Base-by-base conservation (phyloP, 2,329 filamentous ascomycete genomes). In the Fusarium verrucosum region DNA sequence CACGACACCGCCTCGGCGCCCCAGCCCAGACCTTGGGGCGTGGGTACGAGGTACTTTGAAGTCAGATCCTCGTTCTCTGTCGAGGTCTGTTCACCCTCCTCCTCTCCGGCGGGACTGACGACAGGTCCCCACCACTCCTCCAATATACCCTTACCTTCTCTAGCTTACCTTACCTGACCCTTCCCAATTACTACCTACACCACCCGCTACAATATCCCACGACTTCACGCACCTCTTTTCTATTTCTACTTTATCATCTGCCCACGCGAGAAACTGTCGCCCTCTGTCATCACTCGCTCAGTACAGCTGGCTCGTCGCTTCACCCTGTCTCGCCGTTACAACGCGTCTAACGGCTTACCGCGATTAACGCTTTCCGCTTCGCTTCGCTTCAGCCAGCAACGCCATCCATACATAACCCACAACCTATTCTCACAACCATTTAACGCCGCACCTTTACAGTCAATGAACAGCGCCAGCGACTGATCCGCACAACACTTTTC, bases 1-100 rank as follows among this genome's bases (percentile, higher is more conserved):
- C 68, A 70, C 66, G 68, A 71, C 66, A 70, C 68, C 68, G 68
- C 68, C 68, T 70, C 68, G 58, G 65, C 64, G 66, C 66, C 68
- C 68, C 64, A 66, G 58, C 56, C 64, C 68, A 64, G 47, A 57
- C 53, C 54, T 70, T 70, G 64, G 63, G 57, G 69, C 65, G 50
- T 65, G 60, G 56, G 65, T 66, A 67, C 65, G 61, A 68, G 65
- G 65, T 68, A 68, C 65, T 53, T 51, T 49, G 40, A 62, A 65
- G 54, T 64, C 50, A 67, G 64, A 67, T 65, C 55, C 60, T 65
- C 61, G 37, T 57, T 55, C 63, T 66, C 54, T 38, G 46, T n/a
- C 47, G 54, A 66, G n/a, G 59, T 65, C 50, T 65, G 40, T 61
- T 67, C 59, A 49, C 63, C 63, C 58, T 50, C 51, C 58, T 63